These are phyloP conservation scores for Mucor irregularis DNA, from an alignment of 371 early-diverging fungal genomes.

Conservation along the genomic window DNA sequence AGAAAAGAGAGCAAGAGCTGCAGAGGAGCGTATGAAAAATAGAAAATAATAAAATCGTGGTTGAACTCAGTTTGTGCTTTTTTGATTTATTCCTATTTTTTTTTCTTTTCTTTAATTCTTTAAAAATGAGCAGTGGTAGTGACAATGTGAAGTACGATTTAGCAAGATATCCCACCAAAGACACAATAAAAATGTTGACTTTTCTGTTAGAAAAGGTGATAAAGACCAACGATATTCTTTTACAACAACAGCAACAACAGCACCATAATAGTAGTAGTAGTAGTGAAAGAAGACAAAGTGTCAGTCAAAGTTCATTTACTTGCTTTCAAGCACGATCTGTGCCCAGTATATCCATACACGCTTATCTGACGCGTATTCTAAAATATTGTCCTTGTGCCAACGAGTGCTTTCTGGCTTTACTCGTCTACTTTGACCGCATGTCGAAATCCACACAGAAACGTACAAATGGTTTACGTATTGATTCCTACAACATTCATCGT, in stretches of 20 bases:
- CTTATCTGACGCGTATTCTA: constrained; percentile 82
- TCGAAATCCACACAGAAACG: constrained; percentile 45
- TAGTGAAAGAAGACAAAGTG: constrained; percentile 18
- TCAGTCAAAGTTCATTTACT: constrained; percentile 35
- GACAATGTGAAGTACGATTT: constrained; percentile 43
- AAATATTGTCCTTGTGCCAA: constrained; percentile 91
- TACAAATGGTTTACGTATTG: constrained; percentile 65
- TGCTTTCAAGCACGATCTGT: constrained; percentile 88
- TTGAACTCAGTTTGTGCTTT: too few relatives aligned
- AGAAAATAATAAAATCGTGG: constrained; percentile 5
- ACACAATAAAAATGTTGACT: constrained; percentile 69
- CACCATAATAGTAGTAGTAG: constrained; percentile 18
- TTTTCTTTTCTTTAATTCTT: background rate
- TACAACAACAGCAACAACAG: constrained; percentile 29
- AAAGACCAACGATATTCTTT: constrained; percentile 50
- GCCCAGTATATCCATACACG: constrained; percentile 83
- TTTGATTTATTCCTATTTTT: background rate
- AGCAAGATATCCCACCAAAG: constrained; percentile 57
- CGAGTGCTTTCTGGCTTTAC: constrained; percentile 80
- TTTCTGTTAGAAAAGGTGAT: constrained; percentile 58
- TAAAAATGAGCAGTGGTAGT: background rate
- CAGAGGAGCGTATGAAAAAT: constrained; percentile 65
- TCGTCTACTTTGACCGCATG: constrained; percentile 85
- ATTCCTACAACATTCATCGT: constrained; percentile 89
- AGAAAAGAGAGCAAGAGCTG: constrained; percentile 81